Conservation (phyloP, 2,329 filamentous ascomycete genomes). For the Pyricularia sp. region DNA sequence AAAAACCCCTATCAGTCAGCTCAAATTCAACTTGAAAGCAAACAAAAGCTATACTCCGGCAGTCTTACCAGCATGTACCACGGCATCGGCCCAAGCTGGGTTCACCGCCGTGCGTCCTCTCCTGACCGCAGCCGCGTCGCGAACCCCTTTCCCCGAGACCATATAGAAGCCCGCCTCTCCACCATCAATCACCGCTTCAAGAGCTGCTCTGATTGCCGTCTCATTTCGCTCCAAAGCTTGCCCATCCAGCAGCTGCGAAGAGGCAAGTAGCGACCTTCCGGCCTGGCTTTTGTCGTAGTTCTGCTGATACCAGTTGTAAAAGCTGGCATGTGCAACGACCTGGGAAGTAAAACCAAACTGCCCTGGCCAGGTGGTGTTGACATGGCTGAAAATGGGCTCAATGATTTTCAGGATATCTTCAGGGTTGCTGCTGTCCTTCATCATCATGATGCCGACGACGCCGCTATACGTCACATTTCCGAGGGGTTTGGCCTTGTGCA, state of each 20-base stretch:
- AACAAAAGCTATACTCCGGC: too few relatives aligned
- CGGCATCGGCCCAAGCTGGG: conserved; percentile 13
- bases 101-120: conserved; percentile 13
- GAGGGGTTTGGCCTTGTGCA: conserved; percentile 28
- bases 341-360: conserved; percentile 7
- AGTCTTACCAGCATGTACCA: conserved; percentile 13
- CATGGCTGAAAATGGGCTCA: conserved; percentile 9
- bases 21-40: not conserved
- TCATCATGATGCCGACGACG: conserved; percentile 12
- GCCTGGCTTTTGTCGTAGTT: conserved; percentile 13
- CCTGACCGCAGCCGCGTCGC: conserved; percentile 9
- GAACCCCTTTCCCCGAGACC: conserved; percentile 14
- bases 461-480: conserved; percentile 9
- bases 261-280: conserved; percentile 1
- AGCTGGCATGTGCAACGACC: conserved; percentile 7
- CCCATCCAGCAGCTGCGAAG: conserved; percentile 9
- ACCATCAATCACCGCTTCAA: conserved; percentile 10
- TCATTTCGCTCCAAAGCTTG: conserved; percentile 8
- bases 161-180: conserved; percentile 12
- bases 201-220: conserved; percentile 8
- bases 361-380: conserved; percentile 12
- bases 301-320: conserved; percentile 14
- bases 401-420: not conserved
- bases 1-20: not conserved
- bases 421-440: conserved; percentile 3